Percentiles rank a stretch among this genome's conserved stretches.
phyloP scores from a whole-genome alignment of 2,329 filamentous ascomycete species.

The Xylariaceae sp. region DNA sequence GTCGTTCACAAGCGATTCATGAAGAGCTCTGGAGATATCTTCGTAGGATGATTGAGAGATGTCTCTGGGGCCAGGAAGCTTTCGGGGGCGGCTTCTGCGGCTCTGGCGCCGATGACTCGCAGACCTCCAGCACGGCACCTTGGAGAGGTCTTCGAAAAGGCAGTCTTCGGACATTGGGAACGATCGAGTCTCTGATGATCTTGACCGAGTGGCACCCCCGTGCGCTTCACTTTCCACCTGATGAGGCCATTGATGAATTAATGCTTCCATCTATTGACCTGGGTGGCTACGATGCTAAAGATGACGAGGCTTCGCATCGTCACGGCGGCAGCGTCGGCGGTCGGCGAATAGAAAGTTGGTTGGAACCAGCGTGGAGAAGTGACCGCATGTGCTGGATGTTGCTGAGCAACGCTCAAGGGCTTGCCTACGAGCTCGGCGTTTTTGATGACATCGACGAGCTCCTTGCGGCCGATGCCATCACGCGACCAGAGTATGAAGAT shows the following conservation, averaged over 20 bases:
- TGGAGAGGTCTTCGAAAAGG: conserved; percentile 69
- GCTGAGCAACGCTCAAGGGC: conserved; percentile 80
- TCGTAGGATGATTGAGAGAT: conserved; percentile 89
- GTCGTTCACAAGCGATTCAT: conserved; percentile 85
- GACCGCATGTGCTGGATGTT: conserved; percentile 99
- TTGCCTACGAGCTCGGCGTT: conserved; percentile 91
- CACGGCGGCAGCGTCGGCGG: conserved; percentile 64
- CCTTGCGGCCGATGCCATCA: conserved; percentile 54
- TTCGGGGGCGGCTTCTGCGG: conserved; percentile 86
- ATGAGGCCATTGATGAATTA: conserved; percentile 67
- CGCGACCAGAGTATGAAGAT: conserved; percentile 66
- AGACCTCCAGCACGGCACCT: conserved; percentile 64
- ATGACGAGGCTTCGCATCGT: conserved; percentile 38
- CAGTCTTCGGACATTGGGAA: conserved; percentile 83
- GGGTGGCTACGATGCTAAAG: conserved; percentile 36
- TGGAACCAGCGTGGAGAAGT: conserved; percentile 91
- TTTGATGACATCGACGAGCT: conserved; percentile 85
- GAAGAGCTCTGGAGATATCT: conserved; percentile 94
- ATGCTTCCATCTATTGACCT: conserved; percentile 58
- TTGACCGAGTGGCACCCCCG: conserved; percentile 97
- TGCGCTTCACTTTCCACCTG: conserved; percentile 86
- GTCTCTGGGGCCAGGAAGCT: conserved; percentile 93
- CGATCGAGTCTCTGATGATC: conserved; percentile 89
- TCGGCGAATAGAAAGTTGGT: conserved; percentile 87
- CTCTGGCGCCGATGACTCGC: conserved; percentile 58